Evolutionary conservation across 768 basidiomycete genomes (phyloP), one percentile per base, ranked within the genome.

Genomic region (Brasilioporus rufonigricans): DNA sequence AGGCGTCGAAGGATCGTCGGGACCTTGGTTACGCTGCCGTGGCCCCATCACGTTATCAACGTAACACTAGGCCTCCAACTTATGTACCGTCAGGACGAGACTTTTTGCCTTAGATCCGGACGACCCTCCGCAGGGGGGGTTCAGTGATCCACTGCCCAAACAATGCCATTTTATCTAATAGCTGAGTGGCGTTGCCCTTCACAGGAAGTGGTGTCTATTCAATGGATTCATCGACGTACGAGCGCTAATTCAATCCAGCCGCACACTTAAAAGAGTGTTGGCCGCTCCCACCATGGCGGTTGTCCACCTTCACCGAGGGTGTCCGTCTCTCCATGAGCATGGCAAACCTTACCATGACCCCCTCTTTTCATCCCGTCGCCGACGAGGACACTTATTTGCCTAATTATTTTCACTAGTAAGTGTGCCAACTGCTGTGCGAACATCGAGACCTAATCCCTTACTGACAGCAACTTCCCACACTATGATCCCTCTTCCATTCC

Each of bases 341-440:
- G 14, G 16, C 13, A 18, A 36, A 36, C 35, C 13, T 36, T 16
- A 1, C 13, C 35, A 2, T 2, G 6, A 36, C 35, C 16, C 16
- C 16, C 35, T 13, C 4, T 14, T 18, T 5, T 16, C 4, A 14
- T 36, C 6, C 35, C 35, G 14, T 36, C n/a, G 14, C 27, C 8
- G 33, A 35, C 18, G 18, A 16, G 43, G 9, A 11, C 27, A 29
- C 27, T 9, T 21, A n/a, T 21, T 16, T 23, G 1, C 29, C 29
- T 52, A 18, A 48, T 51, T 5, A 8, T 44, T 13, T 19, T 45
- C 3, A 5, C 3, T 10, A 13, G 61, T 64, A 57, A 16, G 61
- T 44, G 31, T 33, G 10, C 9, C 7, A 5, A 44, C 40, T 50
- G 3, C 12, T 7, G 7, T n/a, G 14, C 18, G 21, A 36, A 21